These are phyloP conservation scores for Schwanniomyces pseudopolymorphus DNA, from an alignment of 805 yeast genomes.

Conservation along the genomic window DNA sequence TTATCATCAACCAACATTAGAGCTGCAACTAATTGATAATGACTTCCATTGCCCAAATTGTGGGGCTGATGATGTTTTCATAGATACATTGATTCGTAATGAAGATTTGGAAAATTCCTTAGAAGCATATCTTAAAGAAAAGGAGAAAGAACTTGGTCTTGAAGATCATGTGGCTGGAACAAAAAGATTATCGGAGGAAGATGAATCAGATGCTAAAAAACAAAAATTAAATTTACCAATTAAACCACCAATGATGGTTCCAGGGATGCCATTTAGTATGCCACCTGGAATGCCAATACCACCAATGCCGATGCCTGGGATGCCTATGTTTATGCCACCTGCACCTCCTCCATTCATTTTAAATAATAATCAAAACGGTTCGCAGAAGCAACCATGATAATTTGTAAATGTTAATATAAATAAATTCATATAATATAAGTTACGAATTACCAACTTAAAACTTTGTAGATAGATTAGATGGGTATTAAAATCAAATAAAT, in stretches of 20 bases:
- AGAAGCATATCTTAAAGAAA: constrained; percentile 45
- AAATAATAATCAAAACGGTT: neutral
- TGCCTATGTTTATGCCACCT: constrained; percentile 27
- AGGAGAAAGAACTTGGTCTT: constrained; percentile 30
- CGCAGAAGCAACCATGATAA: neutral
- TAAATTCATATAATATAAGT: neutral
- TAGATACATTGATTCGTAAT: constrained; percentile 70
- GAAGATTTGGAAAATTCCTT: constrained; percentile 58
- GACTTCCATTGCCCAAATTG: constrained; percentile 94
- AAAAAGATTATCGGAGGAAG: constrained; percentile 20
- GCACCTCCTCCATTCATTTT: constrained; percentile 4
- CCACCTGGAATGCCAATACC: constrained; percentile 18
- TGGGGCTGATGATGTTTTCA: constrained; percentile 64
- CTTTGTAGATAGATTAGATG: no score
- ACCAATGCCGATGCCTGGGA: constrained; percentile 17
- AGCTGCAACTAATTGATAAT: constrained; percentile 60
- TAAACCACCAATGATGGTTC: constrained; percentile 19
- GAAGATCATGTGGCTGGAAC: constrained; percentile 19
- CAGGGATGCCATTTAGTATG: constrained; percentile 14
- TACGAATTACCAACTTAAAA: no score
- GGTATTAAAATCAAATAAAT: no score
- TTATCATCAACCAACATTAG: constrained; percentile 38
- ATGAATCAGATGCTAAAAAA: constrained; percentile 23
- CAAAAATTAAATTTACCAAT: constrained; percentile 19
- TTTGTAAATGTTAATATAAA: neutral